Conservation (phyloP, 345 rosid species). For the Populus pruinosa region DNA sequence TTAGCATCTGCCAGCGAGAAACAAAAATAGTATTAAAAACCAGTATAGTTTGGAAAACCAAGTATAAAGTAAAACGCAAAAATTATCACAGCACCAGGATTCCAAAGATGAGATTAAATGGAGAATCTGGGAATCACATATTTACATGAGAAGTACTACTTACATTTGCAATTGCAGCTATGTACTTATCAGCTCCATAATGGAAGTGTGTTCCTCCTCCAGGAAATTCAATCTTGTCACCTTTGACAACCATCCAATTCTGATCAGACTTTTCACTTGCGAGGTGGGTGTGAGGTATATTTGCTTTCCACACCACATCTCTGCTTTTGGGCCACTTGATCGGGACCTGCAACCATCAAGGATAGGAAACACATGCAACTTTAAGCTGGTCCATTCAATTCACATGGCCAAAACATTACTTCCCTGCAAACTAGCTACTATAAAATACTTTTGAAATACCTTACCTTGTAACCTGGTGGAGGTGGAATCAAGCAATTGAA, state of each 20-base stretch:
- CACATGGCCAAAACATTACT: neutral
- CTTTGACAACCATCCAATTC: constrained; percentile 99
- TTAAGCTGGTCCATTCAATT: neutral
- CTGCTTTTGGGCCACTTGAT: constrained; percentile 98
- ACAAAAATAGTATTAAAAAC: neutral
- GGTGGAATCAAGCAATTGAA: constrained; percentile 98
- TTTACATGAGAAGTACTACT: constrained; percentile 11
- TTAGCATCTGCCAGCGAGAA: constrained; percentile 81
- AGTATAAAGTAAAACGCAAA: neutral
- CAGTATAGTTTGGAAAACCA: neutral
- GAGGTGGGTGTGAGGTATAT: constrained; percentile 98
- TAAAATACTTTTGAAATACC: neutral
- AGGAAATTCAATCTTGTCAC: constrained; percentile 85
- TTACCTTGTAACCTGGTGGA: constrained; percentile 89
- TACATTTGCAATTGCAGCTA: constrained; percentile 91
- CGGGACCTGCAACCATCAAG: constrained; percentile 56
- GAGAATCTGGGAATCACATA: neutral
- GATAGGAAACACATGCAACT: neutral
- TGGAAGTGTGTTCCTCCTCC: constrained; percentile 99
- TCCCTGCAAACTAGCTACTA: neutral
- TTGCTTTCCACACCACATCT: constrained; percentile 98
- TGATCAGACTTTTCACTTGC: constrained; percentile 98
- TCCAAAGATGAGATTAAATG: neutral
- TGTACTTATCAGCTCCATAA: constrained; percentile 97
- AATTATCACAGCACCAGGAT: neutral